Conservation (phyloP, 495 filamentous ascomycete genomes). For the Aspergillus kassunensis region DNA sequence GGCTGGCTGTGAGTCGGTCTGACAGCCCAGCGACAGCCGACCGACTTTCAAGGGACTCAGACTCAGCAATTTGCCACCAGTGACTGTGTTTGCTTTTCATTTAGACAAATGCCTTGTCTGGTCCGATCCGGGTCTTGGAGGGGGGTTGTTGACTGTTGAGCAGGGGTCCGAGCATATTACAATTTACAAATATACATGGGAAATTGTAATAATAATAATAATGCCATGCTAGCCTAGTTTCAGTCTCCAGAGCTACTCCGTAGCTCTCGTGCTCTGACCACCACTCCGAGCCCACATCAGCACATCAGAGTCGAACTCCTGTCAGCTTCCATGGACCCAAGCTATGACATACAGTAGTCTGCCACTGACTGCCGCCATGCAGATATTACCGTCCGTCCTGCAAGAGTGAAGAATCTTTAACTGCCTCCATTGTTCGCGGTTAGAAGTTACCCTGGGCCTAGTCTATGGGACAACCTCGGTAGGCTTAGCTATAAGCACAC, state of each 20-base stretch:
- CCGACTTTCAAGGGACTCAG: no score
- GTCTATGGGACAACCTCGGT: neutral
- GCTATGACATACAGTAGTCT: constrained; percentile 4
- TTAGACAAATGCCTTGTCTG: constrained; percentile 8
- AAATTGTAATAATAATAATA: no score
- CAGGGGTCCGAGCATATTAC: constrained; percentile 3
- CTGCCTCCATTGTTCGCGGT: no score
- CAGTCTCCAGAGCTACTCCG: neutral
- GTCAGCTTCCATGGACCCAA: neutral
- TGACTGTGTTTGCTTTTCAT: no score
- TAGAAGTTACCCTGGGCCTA: neutral
- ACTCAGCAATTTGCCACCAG: no score
- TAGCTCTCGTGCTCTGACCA: neutral
- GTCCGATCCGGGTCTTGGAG: neutral
- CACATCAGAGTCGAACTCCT: constrained; percentile 5
- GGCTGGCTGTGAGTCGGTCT: neutral
- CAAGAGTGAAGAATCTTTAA: constrained; percentile 2
- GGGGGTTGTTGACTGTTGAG: no score
- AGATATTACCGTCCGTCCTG: neutral
- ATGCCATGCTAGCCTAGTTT: constrained; percentile 2
- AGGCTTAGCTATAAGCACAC: constrained; percentile 17
- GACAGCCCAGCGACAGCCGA: no score
- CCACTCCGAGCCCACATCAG: neutral
- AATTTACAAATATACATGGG: no score
- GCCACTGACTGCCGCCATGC: neutral